phyloP scores from a whole-genome alignment of 2,329 filamentous ascomycete genomes.

The Penicillium freii region DNA sequence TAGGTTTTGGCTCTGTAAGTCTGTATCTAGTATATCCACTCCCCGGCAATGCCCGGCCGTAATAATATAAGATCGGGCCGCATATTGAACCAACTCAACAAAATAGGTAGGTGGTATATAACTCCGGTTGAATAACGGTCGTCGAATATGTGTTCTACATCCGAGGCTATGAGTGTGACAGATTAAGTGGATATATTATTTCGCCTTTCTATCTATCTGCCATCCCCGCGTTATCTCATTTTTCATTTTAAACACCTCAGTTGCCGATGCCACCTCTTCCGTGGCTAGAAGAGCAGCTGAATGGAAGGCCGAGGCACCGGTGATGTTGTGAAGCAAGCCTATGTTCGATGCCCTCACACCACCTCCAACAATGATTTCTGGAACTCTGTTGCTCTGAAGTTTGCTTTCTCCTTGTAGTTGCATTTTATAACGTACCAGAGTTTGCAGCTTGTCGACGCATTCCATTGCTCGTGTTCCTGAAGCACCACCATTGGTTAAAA shows the following conservation, averaged over 20 bases:
- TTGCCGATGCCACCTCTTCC: neutral
- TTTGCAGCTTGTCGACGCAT: constrained; percentile 35
- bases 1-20: no score
- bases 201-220: no score
- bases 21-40: no score
- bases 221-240: neutral
- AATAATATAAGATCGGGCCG: no score
- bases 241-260: constrained; percentile 10
- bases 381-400: neutral
- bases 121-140: no score
- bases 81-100: no score
- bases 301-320: constrained; percentile 42
- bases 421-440: constrained; percentile 21
- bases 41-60: no score
- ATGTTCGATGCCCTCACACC: constrained; percentile 51
- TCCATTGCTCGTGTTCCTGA: constrained; percentile 36
- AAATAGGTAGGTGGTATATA: no score
- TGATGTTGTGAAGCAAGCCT: constrained; percentile 29
- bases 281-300: constrained; percentile 39
- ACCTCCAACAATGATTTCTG: constrained; percentile 52
- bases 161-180: no score
- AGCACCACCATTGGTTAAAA: constrained; percentile 51
- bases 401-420: neutral
- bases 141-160: no score
- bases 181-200: no score